Conservation (phyloP, 2,329 filamentous ascomycete species). For the Cladosporium sp. region DNA sequence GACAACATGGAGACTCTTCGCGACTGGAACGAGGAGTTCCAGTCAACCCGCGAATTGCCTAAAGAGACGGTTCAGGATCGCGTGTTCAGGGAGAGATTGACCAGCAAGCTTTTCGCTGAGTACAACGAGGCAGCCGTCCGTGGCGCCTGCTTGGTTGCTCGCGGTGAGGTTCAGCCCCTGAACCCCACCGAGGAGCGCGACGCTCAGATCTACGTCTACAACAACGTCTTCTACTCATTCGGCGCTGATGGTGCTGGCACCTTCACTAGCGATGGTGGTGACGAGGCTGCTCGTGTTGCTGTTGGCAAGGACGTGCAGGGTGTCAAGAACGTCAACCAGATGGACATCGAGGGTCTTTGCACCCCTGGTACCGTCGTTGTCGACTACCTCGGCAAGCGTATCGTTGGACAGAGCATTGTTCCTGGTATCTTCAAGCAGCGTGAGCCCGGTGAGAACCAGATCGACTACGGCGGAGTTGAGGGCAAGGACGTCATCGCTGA, state of each 20-base stretch:
- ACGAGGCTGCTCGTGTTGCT: constrained; percentile 92
- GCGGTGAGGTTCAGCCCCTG: constrained; percentile 87
- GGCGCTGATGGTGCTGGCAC: constrained; percentile 96
- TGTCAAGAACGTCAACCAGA: constrained; percentile 92
- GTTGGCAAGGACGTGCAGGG: constrained; percentile 96
- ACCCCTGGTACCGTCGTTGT: constrained; percentile 95
- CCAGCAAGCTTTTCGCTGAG: constrained; percentile 95
- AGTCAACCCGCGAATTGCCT: constrained; percentile 91
- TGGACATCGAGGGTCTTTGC: constrained; percentile 92
- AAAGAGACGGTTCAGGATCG: constrained; percentile 93
- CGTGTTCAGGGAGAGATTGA: constrained; percentile 90
- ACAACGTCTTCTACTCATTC: constrained; percentile 99
- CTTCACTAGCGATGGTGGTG: constrained; percentile 92
- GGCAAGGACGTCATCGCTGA: constrained; percentile 93
- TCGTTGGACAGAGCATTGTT: constrained; percentile 97
- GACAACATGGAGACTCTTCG: constrained; percentile 93
- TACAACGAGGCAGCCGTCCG: constrained; percentile 94
- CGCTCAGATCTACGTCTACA: constrained; percentile 98
- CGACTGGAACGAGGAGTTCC: constrained; percentile 99
- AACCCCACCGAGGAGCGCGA: constrained; percentile 93
- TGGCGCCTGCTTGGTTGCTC: constrained; percentile 87
- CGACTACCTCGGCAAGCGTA: constrained; percentile 94
- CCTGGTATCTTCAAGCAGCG: constrained; percentile 99
- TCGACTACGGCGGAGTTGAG: constrained; percentile 97
- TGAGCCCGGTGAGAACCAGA: constrained; percentile 96